phyloP scores from a whole-genome alignment of 192 early-diverging fungal species.

The Geosiphon pyriformis region DNA sequence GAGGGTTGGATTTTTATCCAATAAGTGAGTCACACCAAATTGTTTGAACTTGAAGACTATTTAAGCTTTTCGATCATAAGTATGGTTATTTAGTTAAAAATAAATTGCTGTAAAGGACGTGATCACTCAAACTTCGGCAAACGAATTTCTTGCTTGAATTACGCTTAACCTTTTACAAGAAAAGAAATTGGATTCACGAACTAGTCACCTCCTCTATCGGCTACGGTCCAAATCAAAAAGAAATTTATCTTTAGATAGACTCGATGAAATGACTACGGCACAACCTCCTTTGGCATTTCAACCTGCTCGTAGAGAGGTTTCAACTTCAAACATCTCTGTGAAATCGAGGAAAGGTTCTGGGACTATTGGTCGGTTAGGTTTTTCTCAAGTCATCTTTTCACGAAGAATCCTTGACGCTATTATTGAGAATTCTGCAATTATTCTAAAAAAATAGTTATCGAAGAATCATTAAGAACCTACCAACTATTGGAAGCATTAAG shows the following conservation, averaged over 20 bases:
- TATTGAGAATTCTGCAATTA: background rate
- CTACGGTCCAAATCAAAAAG: background rate
- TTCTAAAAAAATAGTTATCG: background rate
- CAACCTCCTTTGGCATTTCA: background rate
- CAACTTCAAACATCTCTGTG: background rate
- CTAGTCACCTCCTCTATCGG: background rate
- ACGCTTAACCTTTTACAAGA: no score
- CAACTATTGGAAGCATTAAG: conserved; percentile 29
- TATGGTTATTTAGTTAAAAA: no score
- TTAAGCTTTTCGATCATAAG: no score
- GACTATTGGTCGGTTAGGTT: background rate
- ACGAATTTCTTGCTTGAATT: no score
- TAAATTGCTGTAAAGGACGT: no score
- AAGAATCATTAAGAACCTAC: conserved; percentile 31
- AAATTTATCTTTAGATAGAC: background rate
- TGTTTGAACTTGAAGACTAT: no score
- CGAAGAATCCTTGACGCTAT: background rate
- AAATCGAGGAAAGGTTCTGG: background rate
- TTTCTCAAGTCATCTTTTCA: background rate
- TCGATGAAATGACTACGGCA: background rate
- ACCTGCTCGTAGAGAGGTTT: background rate
- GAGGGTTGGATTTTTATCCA: no score
- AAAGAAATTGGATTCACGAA: background rate
- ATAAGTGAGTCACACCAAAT: no score
- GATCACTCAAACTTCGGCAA: no score